Base-by-base conservation (phyloP, 2,329 filamentous ascomycete species). In the Lomentospora prolificans region DNA sequence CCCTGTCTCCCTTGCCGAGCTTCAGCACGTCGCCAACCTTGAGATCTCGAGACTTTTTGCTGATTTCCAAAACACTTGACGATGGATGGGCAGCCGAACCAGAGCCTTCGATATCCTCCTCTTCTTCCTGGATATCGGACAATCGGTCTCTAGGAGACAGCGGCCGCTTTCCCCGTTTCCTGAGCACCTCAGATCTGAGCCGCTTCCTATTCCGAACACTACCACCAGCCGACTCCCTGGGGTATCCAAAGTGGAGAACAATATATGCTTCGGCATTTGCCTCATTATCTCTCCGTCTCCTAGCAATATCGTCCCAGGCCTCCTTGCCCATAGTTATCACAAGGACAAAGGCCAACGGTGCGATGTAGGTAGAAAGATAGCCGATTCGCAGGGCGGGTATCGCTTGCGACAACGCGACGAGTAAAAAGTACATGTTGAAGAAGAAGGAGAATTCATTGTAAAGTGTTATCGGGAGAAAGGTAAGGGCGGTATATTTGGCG, bases 381-480 rank as follows among this genome's bases (percentile, higher is more conserved):
- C 94, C 94, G 61, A 99, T 96, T 55, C 90, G 84, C 55, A 99
- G 73, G 22, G 88, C 81, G 3, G 90, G 91, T 64, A 99, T 91
- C 46, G 90, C 85, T 71, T 99, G 94, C 36, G 92, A 97, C 52
- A 97, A 72, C 5, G 94, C 95, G 52, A 99, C 94, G 25, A 97
- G 83, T 56, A 99, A 77, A 69, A 99, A 99, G 69, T 99, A 99
- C 77, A 97, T 89, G 78, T 99, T 99, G 78, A 99, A 96, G 73
- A 99, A 99, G 75, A 97, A 99, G 58, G 92, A 96, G 69, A 99
- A 99, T 67, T 99, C 94, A 72, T 97, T 97, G 72, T 96, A 99
- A 22, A 99, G 76, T 0, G 94, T 99, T 54, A 92, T 79, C 2
- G 95, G 95, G 12, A 99, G 79, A 70, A 99, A 99, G 54, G 88